A percentile compares a stretch with the other conserved stretches of the same genome.
Evolutionary conservation across 2,329 filamentous ascomycete genomes (phyloP).

Genomic region (Xenosphaeropsis pyriputrescens): DNA sequence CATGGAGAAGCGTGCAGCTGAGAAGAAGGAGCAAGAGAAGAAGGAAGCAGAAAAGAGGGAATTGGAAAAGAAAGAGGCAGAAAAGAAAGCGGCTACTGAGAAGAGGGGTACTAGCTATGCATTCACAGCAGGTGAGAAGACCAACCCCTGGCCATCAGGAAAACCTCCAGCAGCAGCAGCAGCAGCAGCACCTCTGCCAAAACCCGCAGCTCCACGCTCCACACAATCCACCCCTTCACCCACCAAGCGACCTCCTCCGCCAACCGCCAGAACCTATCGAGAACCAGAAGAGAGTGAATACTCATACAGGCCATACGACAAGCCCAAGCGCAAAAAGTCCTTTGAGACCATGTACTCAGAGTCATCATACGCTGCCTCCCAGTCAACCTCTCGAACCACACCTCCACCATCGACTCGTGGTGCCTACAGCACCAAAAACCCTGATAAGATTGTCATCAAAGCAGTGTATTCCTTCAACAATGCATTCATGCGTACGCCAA

Average conservation of each 20-base stretch:
- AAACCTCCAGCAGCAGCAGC: slow-evolving; percentile 27
- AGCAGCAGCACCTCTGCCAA: slow-evolving; percentile 14
- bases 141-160: slow-evolving; percentile 54
- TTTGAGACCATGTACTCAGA: slow-evolving; percentile 64
- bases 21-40: slow-evolving; percentile 16
- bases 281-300: slow-evolving; percentile 50
- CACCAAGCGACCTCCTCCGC: slow-evolving; percentile 25
- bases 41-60: slow-evolving; percentile 16
- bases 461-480: slow-evolving; percentile 91
- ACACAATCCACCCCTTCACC: slow-evolving; percentile 18
- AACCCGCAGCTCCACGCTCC: slow-evolving; percentile 14
- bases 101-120: slow-evolving; percentile 33
- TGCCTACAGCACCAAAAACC: slow-evolving; percentile 76
- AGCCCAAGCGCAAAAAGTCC: slow-evolving; percentile 46
- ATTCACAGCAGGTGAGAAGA: slow-evolving; percentile 52
- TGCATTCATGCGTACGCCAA: slow-evolving; percentile 72
- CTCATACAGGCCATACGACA: slow-evolving; percentile 68
- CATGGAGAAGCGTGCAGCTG: slow-evolving; percentile 9
- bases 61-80: slow-evolving; percentile 18
- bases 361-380: slow-evolving; percentile 72
- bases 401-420: slow-evolving; percentile 67
- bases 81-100: slow-evolving; percentile 16
- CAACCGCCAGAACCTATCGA: slow-evolving; percentile 41
- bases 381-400: slow-evolving; percentile 71
- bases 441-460: slow-evolving; percentile 90